phyloP scores from a whole-genome alignment of 768 basidiomycete species.

The Tulasnella sp. region DNA sequence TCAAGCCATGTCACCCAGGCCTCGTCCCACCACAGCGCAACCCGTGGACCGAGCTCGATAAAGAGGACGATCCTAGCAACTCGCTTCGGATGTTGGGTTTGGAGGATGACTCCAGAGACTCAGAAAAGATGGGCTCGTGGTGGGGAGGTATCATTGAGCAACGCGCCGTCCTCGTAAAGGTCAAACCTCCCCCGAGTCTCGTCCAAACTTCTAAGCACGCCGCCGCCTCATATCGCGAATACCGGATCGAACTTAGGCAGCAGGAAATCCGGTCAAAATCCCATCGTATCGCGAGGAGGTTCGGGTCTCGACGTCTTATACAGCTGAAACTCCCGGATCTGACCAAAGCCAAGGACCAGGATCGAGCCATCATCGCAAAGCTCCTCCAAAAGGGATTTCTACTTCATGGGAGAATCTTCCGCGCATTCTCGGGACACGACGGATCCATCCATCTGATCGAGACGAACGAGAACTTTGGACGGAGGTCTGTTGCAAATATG shows the following conservation, averaged over 20 bases:
- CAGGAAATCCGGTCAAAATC: constrained; percentile 43
- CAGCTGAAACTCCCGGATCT: constrained; percentile 22
- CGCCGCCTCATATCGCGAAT: constrained; percentile 19
- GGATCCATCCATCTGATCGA: constrained; percentile 40
- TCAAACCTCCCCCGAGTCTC: not conserved
- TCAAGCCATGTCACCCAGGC: not conserved
- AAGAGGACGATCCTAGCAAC: constrained; percentile 36
- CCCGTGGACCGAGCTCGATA: constrained; percentile 48
- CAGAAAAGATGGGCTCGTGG: constrained; percentile 27
- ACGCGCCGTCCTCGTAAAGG: not conserved
- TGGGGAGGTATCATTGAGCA: constrained; percentile 47
- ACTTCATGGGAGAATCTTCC: constrained; percentile 43
- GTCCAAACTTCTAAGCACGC: constrained; percentile 7
- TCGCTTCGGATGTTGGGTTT: constrained; percentile 34
- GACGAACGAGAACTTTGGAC: constrained; percentile 37
- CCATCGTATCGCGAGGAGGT: constrained; percentile 45
- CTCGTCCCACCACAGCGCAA: not conserved
- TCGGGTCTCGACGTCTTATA: constrained; percentile 52
- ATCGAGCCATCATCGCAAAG: constrained; percentile 27
- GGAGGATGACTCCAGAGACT: constrained; percentile 22
- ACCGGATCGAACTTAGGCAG: constrained; percentile 37
- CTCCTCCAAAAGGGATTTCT: constrained; percentile 44
- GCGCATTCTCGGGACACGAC: constrained; percentile 54
- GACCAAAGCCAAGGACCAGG: not conserved
- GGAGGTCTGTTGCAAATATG: not conserved